Conservation (phyloP, 257 asterid genomes). For the Ocimum tenuiflorum region DNA sequence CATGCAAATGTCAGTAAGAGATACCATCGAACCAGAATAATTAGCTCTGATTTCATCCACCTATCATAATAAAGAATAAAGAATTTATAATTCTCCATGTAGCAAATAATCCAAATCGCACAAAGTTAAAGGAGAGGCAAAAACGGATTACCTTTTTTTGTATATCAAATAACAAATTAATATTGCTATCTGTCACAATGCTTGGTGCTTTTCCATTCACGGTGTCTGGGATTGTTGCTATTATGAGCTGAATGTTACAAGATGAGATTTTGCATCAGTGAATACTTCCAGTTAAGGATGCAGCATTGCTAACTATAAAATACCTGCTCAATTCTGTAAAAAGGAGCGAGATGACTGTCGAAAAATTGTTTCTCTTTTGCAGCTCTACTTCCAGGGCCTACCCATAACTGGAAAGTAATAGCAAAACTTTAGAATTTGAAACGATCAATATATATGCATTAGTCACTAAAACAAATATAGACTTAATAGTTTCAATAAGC, state of each 20-base stretch:
- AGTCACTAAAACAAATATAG: not conserved
- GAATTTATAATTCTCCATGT: not conserved
- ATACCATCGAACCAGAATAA: conserved; percentile 71
- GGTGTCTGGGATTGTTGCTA: conserved; percentile 65
- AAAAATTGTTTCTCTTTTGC: conserved; percentile 89
- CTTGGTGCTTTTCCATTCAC: conserved; percentile 66
- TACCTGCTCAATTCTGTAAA: conserved; percentile 98
- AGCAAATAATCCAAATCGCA: not conserved
- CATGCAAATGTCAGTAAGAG: conserved; percentile 91
- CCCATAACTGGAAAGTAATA: conserved; percentile 72
- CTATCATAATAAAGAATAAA: conserved; percentile 36
- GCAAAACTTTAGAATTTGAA: not conserved
- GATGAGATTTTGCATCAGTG: conserved; percentile 9
- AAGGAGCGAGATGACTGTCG: conserved; percentile 90
- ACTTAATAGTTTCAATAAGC: not conserved
- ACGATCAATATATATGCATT: not conserved
- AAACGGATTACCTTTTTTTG: conserved; percentile 65
- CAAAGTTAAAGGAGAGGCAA: conserved; percentile 1
- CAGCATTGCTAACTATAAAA: not conserved
- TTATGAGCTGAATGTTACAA: conserved; percentile 68
- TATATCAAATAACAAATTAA: conserved; percentile 75
- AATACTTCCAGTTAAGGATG: not conserved
- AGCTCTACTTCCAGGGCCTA: conserved; percentile 96
- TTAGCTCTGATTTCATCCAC: conserved; percentile 87
- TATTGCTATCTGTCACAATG: conserved; percentile 76